Base-by-base conservation (phyloP, 140 eudicot genomes). In the Senecio squalidus region DNA sequence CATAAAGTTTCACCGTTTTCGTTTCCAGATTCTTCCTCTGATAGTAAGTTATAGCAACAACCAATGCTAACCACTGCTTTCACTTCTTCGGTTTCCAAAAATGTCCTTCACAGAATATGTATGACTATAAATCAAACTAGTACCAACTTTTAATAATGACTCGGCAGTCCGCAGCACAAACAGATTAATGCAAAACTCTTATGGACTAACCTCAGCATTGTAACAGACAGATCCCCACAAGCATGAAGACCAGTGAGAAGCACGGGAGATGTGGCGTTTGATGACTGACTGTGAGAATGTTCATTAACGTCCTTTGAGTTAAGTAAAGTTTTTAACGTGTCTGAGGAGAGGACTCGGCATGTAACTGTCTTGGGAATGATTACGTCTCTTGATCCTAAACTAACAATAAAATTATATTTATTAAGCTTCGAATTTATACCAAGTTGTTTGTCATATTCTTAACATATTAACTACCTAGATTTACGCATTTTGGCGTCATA, bases 211-310 rank as follows among this genome's bases (percentile, higher is more conserved):
- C 97, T 78, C 44, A 86, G 77, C 95, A 90, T 86, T 64, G 97
- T 86, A 40, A 86, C 97, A 48, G 97, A 90, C 15, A 90, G 81
- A 69, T 90, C 95, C 55, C 95, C 95, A 69, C 97, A 90, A 53
- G 97, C 90, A 83, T 90, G 97, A 67, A 90, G 95, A 62, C 97
- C 97, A 60, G 94, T 89, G 46, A 90, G 97, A 74, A 90, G 78
- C 50, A 86, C 36, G 29, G 86, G 64, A 25, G 78, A 60, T 21
- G 17, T 40, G 67, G 48, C 36, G 24, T 39, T 45, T 44, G 73
- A 44, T 55, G 74, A 36, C 63, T 52, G 67, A 28, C 52, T 58
- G 22, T 28, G 64, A 66, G 66, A 58, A 41, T 10, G 17, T 36
- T 55, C 77, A 39, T 36, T 75, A 48, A 11, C 60, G 49, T 78